These are phyloP conservation scores for Aspergillus pseudoglaucus DNA, from an alignment of 2,329 filamentous ascomycete genomes.

Conservation along the genomic window DNA sequence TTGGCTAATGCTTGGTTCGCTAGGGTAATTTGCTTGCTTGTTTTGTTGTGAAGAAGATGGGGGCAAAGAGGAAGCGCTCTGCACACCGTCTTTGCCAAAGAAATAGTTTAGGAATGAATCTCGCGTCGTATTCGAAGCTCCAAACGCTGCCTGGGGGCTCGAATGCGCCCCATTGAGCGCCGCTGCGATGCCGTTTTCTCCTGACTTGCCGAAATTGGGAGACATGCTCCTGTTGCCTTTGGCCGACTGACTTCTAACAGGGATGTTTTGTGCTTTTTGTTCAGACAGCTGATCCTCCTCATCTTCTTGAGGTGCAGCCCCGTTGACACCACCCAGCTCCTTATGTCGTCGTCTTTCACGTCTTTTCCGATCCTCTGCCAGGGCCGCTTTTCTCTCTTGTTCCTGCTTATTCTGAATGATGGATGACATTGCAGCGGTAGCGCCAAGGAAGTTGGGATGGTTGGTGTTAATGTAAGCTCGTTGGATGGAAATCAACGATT, in stretches of 20 bases:
- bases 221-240: slow-evolving; percentile 73
- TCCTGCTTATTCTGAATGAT: slow-evolving; percentile 95
- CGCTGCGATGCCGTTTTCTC: slow-evolving; percentile 61
- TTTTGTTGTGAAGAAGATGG: slow-evolving; percentile 34
- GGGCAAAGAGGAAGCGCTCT: slow-evolving; percentile 38
- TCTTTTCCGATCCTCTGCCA: slow-evolving; percentile 79
- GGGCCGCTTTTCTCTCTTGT: slow-evolving; percentile 71
- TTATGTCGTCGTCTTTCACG: slow-evolving; percentile 77
- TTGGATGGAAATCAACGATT: slow-evolving; percentile 95
- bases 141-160: slow-evolving; percentile 57
- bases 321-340: slow-evolving; percentile 72
- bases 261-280: slow-evolving; percentile 47
- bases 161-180: slow-evolving; percentile 62
- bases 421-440: slow-evolving; percentile 93
- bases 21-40: slow-evolving; percentile 70
- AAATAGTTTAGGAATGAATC: slow-evolving; percentile 99
- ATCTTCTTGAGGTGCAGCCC: slow-evolving; percentile 59
- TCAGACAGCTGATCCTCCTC: slow-evolving; percentile 58
- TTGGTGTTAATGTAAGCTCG: slow-evolving; percentile 99
- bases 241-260: slow-evolving; percentile 54
- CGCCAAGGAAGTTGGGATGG: slow-evolving; percentile 95
- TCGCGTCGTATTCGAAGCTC: slow-evolving; percentile 57
- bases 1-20: slow-evolving; percentile 75
- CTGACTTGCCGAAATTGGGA: slow-evolving; percentile 58
- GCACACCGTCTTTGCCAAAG: slow-evolving; percentile 79